Percentiles rank a stretch among this genome's conserved stretches.
These are phyloP conservation scores for Niebla homalea DNA, from an alignment of 495 filamentous ascomycete species.

Conservation along the genomic window DNA sequence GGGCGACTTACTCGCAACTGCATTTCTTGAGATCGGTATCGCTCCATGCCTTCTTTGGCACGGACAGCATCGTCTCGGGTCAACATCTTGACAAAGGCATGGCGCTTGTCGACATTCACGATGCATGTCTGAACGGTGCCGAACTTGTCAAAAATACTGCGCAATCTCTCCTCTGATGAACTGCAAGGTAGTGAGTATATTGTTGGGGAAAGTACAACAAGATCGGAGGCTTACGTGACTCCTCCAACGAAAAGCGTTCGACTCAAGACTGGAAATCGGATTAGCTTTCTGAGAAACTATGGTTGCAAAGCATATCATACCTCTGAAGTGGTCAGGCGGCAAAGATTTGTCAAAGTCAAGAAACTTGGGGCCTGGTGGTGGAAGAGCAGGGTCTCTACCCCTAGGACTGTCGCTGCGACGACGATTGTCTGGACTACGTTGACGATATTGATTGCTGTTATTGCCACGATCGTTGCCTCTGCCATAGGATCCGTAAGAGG, in stretches of 20 bases:
- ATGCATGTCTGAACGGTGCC: slow-evolving; percentile 93
- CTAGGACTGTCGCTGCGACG: slow-evolving; percentile 48
- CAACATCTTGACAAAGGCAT: slow-evolving; percentile 98
- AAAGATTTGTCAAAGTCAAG: slow-evolving; percentile 67
- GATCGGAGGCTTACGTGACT: slow-evolving; percentile 56
- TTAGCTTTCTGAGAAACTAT: not conserved
- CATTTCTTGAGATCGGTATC: slow-evolving; percentile 54
- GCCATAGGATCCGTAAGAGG: slow-evolving; percentile 56
- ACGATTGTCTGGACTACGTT: slow-evolving; percentile 64
- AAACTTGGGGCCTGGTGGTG: slow-evolving; percentile 56
- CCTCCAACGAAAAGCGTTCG: slow-evolving; percentile 93
- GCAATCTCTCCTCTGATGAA: slow-evolving; percentile 67
- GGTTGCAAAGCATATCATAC: slow-evolving; percentile 27
- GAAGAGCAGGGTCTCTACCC: slow-evolving; percentile 37
- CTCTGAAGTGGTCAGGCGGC: slow-evolving; percentile 65
- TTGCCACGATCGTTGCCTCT: slow-evolving; percentile 41
- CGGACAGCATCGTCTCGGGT: slow-evolving; percentile 68
- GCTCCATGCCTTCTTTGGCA: slow-evolving; percentile 88
- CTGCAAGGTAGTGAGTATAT: slow-evolving; percentile 26
- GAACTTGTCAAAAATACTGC: slow-evolving; percentile 60
- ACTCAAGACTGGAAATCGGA: slow-evolving; percentile 49
- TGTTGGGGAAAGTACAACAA: not conserved
- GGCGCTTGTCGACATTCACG: slow-evolving; percentile 91
- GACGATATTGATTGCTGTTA: slow-evolving; percentile 58
- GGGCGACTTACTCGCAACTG: slow-evolving; percentile 56